Percentiles rank a stretch among this genome's conserved stretches.
Conservation (phyloP, 1,284 basidiomycete species). For the Sparassis latifolia region DNA sequence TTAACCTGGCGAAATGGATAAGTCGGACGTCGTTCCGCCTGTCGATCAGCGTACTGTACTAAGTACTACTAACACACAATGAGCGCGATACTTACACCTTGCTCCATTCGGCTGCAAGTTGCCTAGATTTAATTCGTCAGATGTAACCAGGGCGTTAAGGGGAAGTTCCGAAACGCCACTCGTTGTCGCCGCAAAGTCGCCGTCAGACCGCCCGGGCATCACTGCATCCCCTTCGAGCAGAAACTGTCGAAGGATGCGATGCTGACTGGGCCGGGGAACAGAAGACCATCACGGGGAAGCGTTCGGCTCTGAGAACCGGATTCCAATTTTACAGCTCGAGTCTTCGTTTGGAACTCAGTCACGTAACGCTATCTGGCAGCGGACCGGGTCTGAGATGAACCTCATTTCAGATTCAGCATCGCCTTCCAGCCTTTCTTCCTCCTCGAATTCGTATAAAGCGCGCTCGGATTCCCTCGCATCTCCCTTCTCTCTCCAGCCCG, state of each 20-base stretch:
- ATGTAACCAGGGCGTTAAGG: too few species aligned
- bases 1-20: too few species aligned
- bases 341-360: conserved; percentile 6
- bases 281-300: not conserved
- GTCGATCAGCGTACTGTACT: too few species aligned
- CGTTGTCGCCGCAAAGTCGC: not conserved
- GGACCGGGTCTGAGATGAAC: conserved; percentile 14
- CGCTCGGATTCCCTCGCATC: conserved; percentile 8
- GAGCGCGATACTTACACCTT: too few species aligned
- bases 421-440: not conserved
- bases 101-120: too few species aligned
- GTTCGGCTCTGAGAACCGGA: not conserved
- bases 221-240: conserved; percentile 11
- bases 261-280: not conserved
- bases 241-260: conserved; percentile 13
- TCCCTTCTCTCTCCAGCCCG: conserved; percentile 7
- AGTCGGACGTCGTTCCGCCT: too few species aligned
- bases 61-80: too few species aligned
- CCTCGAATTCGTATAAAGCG: not conserved
- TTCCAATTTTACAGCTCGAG: too few species aligned
- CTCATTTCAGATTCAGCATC: not conserved
- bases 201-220: not conserved
- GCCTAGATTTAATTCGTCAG: too few species aligned
- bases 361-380: conserved; percentile 22
- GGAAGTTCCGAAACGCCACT: too few species aligned